Evolutionary conservation across 345 rosid species (phyloP), one percentile per base, ranked within the genome.

Genomic region (Hypericum androsaemum): DNA sequence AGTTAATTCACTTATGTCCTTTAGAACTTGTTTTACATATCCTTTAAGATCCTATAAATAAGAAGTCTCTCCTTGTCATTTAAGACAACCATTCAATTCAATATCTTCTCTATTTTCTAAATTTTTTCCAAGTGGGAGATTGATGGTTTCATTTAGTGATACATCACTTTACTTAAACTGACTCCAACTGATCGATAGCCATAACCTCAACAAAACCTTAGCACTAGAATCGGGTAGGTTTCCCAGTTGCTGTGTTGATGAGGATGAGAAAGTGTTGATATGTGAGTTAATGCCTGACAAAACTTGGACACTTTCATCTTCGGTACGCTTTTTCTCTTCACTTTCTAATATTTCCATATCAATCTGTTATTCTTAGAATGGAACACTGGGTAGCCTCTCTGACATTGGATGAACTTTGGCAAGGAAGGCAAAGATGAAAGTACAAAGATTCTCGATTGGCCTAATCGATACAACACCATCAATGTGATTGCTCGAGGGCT

Each of bases 401-500:
- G n/a, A n/a, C n/a, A n/a, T n/a, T n/a, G 17, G 14, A 46, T 11
- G 36, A 5, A 14, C 7, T 46, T 13, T 36, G 52, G 38, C 10
- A 38, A 11, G 32, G 6, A 13, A 44, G 11, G 10, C 38, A 42
- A 41, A 56, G 52, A 56, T 46, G 7, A 56, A 15, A 37, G 51
- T 5, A 38, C 10, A 22, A 40, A 9, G 37, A 1, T 47, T 7
- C 54, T 58, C 8, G 39, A 58, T 41, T 58, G 62, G 62, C 28
- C 54, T 3, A 28, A 58, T 28, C 54, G 62, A 17, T 58, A 16
- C 47, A 39, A 40, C 8, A 47, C 49, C 10, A 40, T 58, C 47
- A 48, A 40, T 45, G 62, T 53, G 12, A n/a, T n/a, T n/a, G n/a
- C n/a, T n/a, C n/a, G n/a, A n/a, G n/a, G n/a, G n/a, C n/a, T n/a